These are phyloP conservation scores for Aspergillus jensenii DNA, from an alignment of 2,329 filamentous ascomycete species.

Conservation along the genomic window DNA sequence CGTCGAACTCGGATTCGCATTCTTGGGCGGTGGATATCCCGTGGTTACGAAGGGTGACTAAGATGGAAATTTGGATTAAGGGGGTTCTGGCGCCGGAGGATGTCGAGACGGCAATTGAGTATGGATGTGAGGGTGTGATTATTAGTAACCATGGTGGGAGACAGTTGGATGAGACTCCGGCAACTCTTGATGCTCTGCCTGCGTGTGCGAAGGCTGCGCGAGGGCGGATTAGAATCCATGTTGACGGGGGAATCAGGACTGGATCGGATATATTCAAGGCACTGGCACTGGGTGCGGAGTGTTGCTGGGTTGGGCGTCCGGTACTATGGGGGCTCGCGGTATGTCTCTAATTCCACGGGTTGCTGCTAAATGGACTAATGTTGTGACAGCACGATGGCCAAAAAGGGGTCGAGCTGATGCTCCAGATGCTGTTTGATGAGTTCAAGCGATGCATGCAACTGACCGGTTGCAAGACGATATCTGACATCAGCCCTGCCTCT, in stretches of 20 bases:
- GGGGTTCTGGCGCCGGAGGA: constrained; percentile 25
- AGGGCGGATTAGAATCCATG: constrained; percentile 32
- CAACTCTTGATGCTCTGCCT: constrained; percentile 38
- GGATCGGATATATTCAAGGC: constrained; percentile 40
- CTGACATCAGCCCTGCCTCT: constrained; percentile 23
- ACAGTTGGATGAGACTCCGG: constrained; percentile 37
- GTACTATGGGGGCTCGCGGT: constrained; percentile 38
- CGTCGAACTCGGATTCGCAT: neutral
- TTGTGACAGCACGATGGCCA: constrained; percentile 28
- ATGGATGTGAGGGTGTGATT: constrained; percentile 38
- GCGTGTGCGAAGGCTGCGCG: constrained; percentile 27
- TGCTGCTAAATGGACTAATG: constrained; percentile 7
- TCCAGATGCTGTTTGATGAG: constrained; percentile 33
- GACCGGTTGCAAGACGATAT: constrained; percentile 25
- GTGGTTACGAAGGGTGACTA: neutral
- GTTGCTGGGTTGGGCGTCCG: constrained; percentile 32
- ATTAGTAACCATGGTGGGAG: constrained; percentile 42
- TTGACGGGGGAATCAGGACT: constrained; percentile 36
- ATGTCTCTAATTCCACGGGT: constrained; percentile 9
- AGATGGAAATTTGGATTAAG: neutral
- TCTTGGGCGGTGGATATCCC: neutral
- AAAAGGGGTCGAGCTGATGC: constrained; percentile 30
- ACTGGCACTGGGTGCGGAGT: constrained; percentile 34
- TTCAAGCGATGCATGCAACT: constrained; percentile 33
- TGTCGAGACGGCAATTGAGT: constrained; percentile 34